Evolutionary conservation across 2,329 filamentous ascomycete genomes (phyloP).

Genomic region (Pyrenophora seminiperda): DNA sequence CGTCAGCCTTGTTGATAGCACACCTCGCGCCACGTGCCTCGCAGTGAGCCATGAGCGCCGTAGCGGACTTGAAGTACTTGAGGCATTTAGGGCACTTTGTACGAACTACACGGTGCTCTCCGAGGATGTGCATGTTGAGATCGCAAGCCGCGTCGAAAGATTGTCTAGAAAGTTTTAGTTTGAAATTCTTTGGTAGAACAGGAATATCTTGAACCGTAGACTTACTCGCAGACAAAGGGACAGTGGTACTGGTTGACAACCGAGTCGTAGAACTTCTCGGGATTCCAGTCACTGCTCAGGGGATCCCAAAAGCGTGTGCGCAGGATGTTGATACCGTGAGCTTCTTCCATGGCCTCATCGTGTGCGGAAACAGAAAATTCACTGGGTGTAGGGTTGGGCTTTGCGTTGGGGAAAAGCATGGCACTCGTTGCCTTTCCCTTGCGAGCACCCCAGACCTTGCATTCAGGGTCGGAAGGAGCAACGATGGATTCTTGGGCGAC

Average conservation of each 20-base stretch:
- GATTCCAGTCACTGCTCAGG: conserved; percentile 54
- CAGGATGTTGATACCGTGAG: conserved; percentile 48
- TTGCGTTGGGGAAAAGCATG: conserved; percentile 46
- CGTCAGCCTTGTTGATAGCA: conserved; percentile 43
- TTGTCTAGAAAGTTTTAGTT: conserved; percentile 26
- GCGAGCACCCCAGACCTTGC: conserved; percentile 31
- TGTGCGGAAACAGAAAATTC: conserved; percentile 39
- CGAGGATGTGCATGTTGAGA: conserved; percentile 46
- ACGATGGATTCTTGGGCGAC: neutral
- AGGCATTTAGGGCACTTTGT: conserved; percentile 50
- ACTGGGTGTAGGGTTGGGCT: conserved; percentile 33
- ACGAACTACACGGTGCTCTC: conserved; percentile 42
- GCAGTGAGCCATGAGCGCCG: conserved; percentile 49
- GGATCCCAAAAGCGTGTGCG: conserved; percentile 57
- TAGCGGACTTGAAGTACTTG: conserved; percentile 48
- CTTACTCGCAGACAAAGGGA: conserved; percentile 61
- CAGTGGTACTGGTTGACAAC: conserved; percentile 58
- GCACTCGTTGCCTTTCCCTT: conserved; percentile 29
- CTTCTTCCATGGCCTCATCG: conserved; percentile 33
- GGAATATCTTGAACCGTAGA: neutral
- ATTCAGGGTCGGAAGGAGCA: conserved; percentile 12
- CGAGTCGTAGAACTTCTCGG: conserved; percentile 54
- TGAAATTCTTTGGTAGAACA: neutral
- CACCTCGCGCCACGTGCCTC: conserved; percentile 43
- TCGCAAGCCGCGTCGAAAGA: conserved; percentile 33